phyloP scores from a whole-genome alignment of 495 filamentous ascomycete species.

The Penicillium desertorum region DNA sequence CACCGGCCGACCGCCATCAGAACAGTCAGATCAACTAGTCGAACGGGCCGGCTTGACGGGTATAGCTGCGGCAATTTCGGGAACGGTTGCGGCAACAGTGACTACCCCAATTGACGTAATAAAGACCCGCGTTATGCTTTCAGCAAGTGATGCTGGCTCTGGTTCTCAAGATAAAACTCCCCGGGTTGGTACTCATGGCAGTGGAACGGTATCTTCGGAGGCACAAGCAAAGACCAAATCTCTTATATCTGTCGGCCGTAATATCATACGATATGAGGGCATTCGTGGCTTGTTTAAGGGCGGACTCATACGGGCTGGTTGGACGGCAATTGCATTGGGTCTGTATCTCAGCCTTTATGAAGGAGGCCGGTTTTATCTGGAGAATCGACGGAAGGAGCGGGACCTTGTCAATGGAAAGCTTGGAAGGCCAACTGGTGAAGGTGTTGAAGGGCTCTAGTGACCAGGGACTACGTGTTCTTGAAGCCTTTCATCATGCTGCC shows the following conservation, averaged over 20 bases:
- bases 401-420: slow-evolving; percentile 9
- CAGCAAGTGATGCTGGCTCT: slow-evolving; percentile 36
- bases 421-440: slow-evolving; percentile 5
- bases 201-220: neutral
- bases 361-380: slow-evolving; percentile 69
- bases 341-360: slow-evolving; percentile 88
- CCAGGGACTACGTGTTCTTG: neutral
- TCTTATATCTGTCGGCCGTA: slow-evolving; percentile 56
- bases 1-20: slow-evolving; percentile 1
- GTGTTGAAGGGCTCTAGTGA: slow-evolving; percentile 8
- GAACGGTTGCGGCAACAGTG: slow-evolving; percentile 64
- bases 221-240: slow-evolving; percentile 22
- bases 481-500: neutral
- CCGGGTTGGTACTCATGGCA: neutral
- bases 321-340: slow-evolving; percentile 79
- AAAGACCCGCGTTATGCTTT: slow-evolving; percentile 76
- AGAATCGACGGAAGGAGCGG: slow-evolving; percentile 36
- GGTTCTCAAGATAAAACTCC: neutral
- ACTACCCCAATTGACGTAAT: slow-evolving; percentile 84
- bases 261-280: slow-evolving; percentile 63
- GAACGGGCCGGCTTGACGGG: slow-evolving; percentile 66
- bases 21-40: slow-evolving; percentile 19
- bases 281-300: slow-evolving; percentile 73
- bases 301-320: slow-evolving; percentile 68
- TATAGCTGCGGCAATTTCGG: slow-evolving; percentile 65